Percentiles rank a stretch among this genome's conserved stretches.
phyloP scores from a whole-genome alignment of 2,329 filamentous ascomycete genomes.

The Hymenoscyphus fructigenus region DNA sequence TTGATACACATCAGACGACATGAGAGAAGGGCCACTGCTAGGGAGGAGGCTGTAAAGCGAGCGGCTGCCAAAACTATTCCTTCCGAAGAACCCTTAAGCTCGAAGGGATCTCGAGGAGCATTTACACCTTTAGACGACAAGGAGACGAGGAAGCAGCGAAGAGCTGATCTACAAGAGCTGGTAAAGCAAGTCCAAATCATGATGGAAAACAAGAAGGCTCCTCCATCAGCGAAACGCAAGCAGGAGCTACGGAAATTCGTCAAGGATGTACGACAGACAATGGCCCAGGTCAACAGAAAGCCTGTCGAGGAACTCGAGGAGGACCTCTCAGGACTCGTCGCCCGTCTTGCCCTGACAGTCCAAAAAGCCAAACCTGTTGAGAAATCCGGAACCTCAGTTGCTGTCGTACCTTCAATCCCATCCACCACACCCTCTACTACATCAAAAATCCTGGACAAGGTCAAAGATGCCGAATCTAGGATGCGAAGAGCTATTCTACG shows the following conservation, averaged over 20 bases:
- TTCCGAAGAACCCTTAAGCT: constrained; percentile 22
- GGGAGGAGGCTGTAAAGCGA: constrained; percentile 23
- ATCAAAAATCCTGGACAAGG: constrained; percentile 40
- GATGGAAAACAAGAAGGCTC: constrained; percentile 46
- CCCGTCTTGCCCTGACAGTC: neutral
- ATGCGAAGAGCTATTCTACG: constrained; percentile 16
- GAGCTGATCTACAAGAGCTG: constrained; percentile 33
- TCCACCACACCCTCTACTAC: neutral
- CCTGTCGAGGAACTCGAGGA: constrained; percentile 54
- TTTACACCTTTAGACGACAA: constrained; percentile 27
- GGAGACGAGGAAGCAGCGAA: constrained; percentile 33
- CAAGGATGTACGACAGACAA: constrained; percentile 43
- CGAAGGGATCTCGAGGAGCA: constrained; percentile 11
- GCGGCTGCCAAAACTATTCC: constrained; percentile 31
- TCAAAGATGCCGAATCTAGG: constrained; percentile 35
- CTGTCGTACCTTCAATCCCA: neutral
- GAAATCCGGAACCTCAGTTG: neutral
- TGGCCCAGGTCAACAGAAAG: constrained; percentile 39
- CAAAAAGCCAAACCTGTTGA: neutral
- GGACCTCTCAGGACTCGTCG: constrained; percentile 46
- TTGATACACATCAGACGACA: constrained; percentile 21
- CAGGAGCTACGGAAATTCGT: constrained; percentile 73
- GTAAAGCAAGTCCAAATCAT: constrained; percentile 49
- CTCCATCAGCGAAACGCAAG: constrained; percentile 70
- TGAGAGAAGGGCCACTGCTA: constrained; percentile 25